phyloP scores from a whole-genome alignment of 768 basidiomycete species.

The Lyophyllum decastes region DNA sequence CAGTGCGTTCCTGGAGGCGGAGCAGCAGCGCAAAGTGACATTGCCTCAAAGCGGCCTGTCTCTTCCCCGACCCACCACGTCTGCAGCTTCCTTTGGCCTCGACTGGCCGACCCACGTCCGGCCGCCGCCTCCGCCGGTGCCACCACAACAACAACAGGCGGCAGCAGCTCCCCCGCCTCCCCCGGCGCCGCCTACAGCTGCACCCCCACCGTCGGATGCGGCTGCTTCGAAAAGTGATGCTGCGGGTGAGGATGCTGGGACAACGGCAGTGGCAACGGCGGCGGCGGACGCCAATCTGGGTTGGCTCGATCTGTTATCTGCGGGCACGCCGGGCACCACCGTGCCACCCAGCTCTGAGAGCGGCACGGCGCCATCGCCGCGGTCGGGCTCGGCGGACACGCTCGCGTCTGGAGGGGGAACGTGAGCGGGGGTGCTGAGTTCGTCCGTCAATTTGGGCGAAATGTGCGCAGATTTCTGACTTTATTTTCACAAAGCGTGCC shows the following conservation, averaged over 20 bases:
- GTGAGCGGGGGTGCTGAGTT: background rate
- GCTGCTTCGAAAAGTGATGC: background rate
- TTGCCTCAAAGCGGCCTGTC: background rate
- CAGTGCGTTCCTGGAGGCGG: slow-evolving; percentile 29
- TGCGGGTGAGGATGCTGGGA: background rate
- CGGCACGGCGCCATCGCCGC: background rate
- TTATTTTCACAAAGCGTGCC: too few relatives aligned
- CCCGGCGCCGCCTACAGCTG: too few relatives aligned
- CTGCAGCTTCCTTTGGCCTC: slow-evolving; percentile 16
- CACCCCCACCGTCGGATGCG: background rate
- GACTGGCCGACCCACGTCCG: slow-evolving; percentile 16
- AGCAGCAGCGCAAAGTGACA: slow-evolving; percentile 16
- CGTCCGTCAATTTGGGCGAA: too few relatives aligned
- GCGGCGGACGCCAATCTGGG: too few relatives aligned
- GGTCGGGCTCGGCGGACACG: background rate
- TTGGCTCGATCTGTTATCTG: slow-evolving; percentile 15
- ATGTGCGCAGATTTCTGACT: too few relatives aligned
- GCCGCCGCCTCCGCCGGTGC: background rate
- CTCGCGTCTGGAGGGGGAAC: background rate
- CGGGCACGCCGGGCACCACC: background rate
- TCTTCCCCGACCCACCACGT: slow-evolving; percentile 3
- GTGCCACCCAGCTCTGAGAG: background rate
- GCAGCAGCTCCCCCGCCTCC: background rate
- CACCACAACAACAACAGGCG: too few relatives aligned
- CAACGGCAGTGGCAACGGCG: background rate